These are phyloP conservation scores for Neoboletus magnificus DNA, from an alignment of 768 basidiomycete species.

Conservation along the genomic window DNA sequence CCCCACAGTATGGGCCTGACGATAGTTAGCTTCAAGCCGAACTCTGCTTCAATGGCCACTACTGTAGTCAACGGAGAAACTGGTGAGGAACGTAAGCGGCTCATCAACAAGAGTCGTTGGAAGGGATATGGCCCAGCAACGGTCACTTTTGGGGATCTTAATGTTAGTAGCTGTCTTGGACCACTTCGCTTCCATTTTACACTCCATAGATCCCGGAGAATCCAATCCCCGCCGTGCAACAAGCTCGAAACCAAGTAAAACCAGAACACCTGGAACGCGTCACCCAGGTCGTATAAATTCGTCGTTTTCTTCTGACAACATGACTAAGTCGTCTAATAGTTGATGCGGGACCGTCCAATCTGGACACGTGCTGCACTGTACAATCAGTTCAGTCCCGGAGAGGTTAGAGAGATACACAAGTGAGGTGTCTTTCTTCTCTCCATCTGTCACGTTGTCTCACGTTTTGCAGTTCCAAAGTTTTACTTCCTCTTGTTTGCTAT, in stretches of 20 bases:
- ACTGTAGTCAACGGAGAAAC: slow-evolving; percentile 69
- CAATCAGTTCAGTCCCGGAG: slow-evolving; percentile 70
- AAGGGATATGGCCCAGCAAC: slow-evolving; percentile 76
- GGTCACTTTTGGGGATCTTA: slow-evolving; percentile 60
- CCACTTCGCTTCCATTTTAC: not conserved
- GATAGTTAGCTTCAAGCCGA: slow-evolving; percentile 65
- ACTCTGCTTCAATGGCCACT: slow-evolving; percentile 67
- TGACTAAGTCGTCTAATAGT: slow-evolving; percentile 37
- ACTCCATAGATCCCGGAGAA: slow-evolving; percentile 56
- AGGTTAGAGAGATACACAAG: slow-evolving; percentile 75
- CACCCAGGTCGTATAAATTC: slow-evolving; percentile 40
- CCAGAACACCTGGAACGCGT: slow-evolving; percentile 52
- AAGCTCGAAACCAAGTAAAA: slow-evolving; percentile 53
- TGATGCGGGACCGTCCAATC: slow-evolving; percentile 72
- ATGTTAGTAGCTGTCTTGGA: slow-evolving; percentile 28
- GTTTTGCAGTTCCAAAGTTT: slow-evolving; percentile 64
- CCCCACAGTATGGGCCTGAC: not conserved
- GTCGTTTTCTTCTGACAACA: slow-evolving; percentile 5
- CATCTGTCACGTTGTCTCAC: slow-evolving; percentile 1
- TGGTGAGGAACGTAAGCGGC: slow-evolving; percentile 74
- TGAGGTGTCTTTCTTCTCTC: slow-evolving; percentile 33
- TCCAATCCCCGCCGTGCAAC: slow-evolving; percentile 60
- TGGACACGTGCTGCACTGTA: slow-evolving; percentile 89
- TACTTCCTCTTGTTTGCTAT: slow-evolving; percentile 80
- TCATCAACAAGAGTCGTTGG: slow-evolving; percentile 88